These are phyloP conservation scores for Pholiota adiposa DNA, from an alignment of 1,284 basidiomycete species.

Conservation along the genomic window DNA sequence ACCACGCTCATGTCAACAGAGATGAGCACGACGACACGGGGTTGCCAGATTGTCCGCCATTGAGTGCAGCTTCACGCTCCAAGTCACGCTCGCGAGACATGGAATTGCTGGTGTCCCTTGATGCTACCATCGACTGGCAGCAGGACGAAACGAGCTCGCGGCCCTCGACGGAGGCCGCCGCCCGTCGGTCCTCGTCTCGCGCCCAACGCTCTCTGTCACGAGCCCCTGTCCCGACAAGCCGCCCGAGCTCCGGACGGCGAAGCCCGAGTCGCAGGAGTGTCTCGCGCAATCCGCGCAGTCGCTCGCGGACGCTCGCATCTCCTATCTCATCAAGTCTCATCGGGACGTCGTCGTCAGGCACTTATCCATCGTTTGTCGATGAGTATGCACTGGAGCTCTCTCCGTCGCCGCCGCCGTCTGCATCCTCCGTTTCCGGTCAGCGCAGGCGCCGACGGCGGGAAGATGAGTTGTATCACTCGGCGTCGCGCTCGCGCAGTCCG, in stretches of 20 bases:
- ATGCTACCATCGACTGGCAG: conserved; percentile 24
- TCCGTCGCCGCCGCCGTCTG: conserved; percentile 13
- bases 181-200: conserved; percentile 42
- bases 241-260: conserved; percentile 38
- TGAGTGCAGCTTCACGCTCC: conserved; percentile 20
- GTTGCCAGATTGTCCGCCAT: conserved; percentile 6
- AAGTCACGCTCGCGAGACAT: conserved; percentile 33
- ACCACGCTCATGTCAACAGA: conserved; percentile 36
- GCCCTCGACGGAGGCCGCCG: conserved; percentile 37
- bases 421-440: too few species aligned
- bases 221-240: conserved; percentile 39
- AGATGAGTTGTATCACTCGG: conserved; percentile 29
- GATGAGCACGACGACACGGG: conserved; percentile 27
- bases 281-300: conserved; percentile 32
- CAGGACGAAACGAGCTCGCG: conserved; percentile 30
- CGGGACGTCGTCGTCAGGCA: neutral
- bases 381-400: conserved; percentile 18
- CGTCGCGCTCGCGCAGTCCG: conserved; percentile 44
- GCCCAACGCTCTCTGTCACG: conserved; percentile 46
- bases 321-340: conserved; percentile 26
- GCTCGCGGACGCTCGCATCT: conserved; percentile 28
- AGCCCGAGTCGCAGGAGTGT: conserved; percentile 31
- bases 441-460: conserved; percentile 41
- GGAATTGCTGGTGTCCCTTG: neutral
- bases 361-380: conserved; percentile 6